phyloP scores from a whole-genome alignment of 2,329 filamentous ascomycete genomes.

The Sporothrix mexicana region DNA sequence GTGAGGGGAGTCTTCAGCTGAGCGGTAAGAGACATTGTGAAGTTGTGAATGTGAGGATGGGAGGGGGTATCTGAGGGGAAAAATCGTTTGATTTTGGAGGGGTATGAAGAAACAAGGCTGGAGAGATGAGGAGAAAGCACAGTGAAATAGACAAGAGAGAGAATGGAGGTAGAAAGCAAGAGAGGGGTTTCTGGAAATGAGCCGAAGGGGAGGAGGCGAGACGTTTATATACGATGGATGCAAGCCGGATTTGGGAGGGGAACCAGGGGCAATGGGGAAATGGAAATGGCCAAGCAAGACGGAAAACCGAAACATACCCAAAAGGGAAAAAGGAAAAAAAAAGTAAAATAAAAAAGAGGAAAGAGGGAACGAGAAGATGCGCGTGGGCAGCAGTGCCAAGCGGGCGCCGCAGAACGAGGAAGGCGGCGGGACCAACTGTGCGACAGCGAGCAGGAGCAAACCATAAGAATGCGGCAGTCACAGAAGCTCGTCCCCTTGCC shows the following conservation, averaged over 20 bases:
- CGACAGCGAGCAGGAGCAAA: slow-evolving; percentile 1
- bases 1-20: slow-evolving; percentile 72
- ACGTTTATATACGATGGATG: slow-evolving; percentile 25
- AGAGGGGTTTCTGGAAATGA: background rate
- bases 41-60: background rate
- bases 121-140: slow-evolving; percentile 22
- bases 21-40: slow-evolving; percentile 48
- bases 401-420: background rate
- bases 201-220: slow-evolving; percentile 3
- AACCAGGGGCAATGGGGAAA: slow-evolving; percentile 10
- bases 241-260: background rate
- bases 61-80: background rate
- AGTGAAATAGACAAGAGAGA: slow-evolving; percentile 6
- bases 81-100: background rate
- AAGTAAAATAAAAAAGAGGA: background rate
- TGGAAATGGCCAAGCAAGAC: background rate
- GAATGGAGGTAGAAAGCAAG: slow-evolving; percentile 5
- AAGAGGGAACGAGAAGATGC: slow-evolving; percentile 3
- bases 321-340: background rate
- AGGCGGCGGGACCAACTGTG: background rate
- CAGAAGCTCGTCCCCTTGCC: slow-evolving; percentile 14
- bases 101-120: slow-evolving; percentile 22
- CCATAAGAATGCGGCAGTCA: slow-evolving; percentile 15
- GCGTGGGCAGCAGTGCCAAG: slow-evolving; percentile 9
- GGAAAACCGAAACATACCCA: background rate